These are phyloP conservation scores for Pseudocercospora crystallina DNA, from an alignment of 2,329 filamentous ascomycete genomes.

Conservation along the genomic window DNA sequence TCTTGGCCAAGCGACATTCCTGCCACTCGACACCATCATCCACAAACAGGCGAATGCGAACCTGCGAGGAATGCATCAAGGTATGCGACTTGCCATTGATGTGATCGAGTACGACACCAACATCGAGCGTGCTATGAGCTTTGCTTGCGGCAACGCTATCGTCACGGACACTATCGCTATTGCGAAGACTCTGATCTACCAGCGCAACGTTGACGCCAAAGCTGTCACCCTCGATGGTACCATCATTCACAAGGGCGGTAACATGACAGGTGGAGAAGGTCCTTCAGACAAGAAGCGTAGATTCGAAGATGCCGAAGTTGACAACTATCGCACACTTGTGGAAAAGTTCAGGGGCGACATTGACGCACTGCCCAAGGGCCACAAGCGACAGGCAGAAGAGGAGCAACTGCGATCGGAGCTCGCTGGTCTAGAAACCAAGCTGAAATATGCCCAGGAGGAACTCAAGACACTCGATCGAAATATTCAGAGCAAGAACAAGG, in stretches of 20 bases:
- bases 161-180: slow-evolving; percentile 86
- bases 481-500: slow-evolving; percentile 76
- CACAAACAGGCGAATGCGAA: slow-evolving; percentile 87
- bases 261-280: slow-evolving; percentile 93
- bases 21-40: slow-evolving; percentile 95
- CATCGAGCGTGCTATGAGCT: slow-evolving; percentile 88
- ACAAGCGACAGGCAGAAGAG: slow-evolving; percentile 73
- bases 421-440: slow-evolving; percentile 72
- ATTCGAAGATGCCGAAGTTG: slow-evolving; percentile 87
- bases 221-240: slow-evolving; percentile 94
- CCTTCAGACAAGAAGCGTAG: slow-evolving; percentile 68
- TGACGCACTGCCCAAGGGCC: slow-evolving; percentile 73
- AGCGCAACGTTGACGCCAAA: slow-evolving; percentile 81
- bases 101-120: slow-evolving; percentile 90
- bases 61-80: slow-evolving; percentile 82
- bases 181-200: slow-evolving; percentile 87
- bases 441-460: slow-evolving; percentile 72
- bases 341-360: slow-evolving; percentile 77
- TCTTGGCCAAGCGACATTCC: slow-evolving; percentile 85
- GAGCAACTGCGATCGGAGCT: slow-evolving; percentile 79
- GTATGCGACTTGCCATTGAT: slow-evolving; percentile 85
- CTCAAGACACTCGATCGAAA: slow-evolving; percentile 78
- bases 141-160: slow-evolving; percentile 91
- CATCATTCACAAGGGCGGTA: slow-evolving; percentile 91
- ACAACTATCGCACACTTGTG: slow-evolving; percentile 74